Evolutionary conservation across 768 basidiomycete species (phyloP).

Genomic region (Exidia glandulosa): DNA sequence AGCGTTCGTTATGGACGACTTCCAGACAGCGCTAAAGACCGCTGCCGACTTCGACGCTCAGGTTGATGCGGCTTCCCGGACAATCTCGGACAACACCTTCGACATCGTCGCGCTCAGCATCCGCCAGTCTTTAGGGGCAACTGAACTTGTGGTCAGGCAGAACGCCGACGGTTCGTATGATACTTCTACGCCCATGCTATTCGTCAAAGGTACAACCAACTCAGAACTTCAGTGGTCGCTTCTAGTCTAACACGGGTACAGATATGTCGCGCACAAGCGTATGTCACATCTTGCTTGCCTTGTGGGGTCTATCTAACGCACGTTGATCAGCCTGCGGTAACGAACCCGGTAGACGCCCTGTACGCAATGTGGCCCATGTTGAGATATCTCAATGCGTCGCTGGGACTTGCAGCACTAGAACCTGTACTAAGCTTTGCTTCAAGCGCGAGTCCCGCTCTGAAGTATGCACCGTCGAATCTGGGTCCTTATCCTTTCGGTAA

Average conservation of each 20-base stretch:
- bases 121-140: conserved; percentile 24
- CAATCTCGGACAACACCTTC: conserved; percentile 21
- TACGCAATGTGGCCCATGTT: not conserved
- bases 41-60: conserved; percentile 23
- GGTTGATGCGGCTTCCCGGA: conserved; percentile 18
- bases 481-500: too few species aligned
- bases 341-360: not conserved
- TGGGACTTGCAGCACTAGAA: not conserved
- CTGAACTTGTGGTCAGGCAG: conserved; percentile 21
- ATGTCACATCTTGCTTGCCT: not conserved
- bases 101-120: conserved; percentile 20
- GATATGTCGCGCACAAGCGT: not conserved
- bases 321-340: not conserved
- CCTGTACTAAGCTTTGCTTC: not conserved
- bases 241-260: not conserved
- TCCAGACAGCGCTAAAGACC: conserved; percentile 15
- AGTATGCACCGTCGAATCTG: too few species aligned
- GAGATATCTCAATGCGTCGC: not conserved
- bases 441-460: not conserved
- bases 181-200: conserved; percentile 20
- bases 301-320: not conserved
- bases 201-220: conserved; percentile 17
- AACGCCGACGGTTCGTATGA: conserved; percentile 16
- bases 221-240: not conserved
- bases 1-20: conserved; percentile 21